Evolutionary conservation across 768 basidiomycete species (phyloP), one percentile per base, ranked within the genome.

Genomic region (Clavaria fumosa): DNA sequence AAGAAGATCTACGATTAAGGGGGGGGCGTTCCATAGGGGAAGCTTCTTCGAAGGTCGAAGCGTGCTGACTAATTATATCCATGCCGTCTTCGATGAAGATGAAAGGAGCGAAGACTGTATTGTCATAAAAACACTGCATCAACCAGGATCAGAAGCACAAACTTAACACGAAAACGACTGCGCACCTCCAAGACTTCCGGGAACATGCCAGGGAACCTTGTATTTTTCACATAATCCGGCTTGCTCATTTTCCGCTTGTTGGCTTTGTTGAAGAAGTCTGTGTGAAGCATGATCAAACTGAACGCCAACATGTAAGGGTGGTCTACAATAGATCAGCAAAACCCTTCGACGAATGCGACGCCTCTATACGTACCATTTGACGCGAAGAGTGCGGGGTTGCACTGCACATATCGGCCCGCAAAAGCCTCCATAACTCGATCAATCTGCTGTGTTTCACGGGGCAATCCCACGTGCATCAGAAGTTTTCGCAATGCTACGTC

Each of bases 181-280:
- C 78, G 54, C 53, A 93, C 90, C 51, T 91, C 89, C 37, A 99
- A 65, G 19, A 95, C 72, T 50, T 90, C 78, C 3, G 76, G 66
- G 15, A 74, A 63, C 24, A 93, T 69, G 3, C 91, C 90, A 5
- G 89, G 83, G 42, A 96, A 67, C 26, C 70, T 66, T 0, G 93
- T 91, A 49, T 99, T 99, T 60, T 75, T 82, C 49, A 96, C 64
- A 51, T 97, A 99, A 51, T 93, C 91, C 1, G 74, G 66, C 55
- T 93, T 96, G 24, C 80, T 75, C 95, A 99, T 99, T 61, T 97
- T 97, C 37, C 76, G 78, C 60, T 83, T 96, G 60, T 97, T 97
- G 44, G 85, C 86, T 58, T 81, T 85, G 60, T 99, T 99, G 67
- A 97, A 97, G 4, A 81, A 85, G 52, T 99, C 95, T 12, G 95